phyloP scores from a whole-genome alignment of 768 basidiomycete genomes.

The Phaeolepiota aurea region DNA sequence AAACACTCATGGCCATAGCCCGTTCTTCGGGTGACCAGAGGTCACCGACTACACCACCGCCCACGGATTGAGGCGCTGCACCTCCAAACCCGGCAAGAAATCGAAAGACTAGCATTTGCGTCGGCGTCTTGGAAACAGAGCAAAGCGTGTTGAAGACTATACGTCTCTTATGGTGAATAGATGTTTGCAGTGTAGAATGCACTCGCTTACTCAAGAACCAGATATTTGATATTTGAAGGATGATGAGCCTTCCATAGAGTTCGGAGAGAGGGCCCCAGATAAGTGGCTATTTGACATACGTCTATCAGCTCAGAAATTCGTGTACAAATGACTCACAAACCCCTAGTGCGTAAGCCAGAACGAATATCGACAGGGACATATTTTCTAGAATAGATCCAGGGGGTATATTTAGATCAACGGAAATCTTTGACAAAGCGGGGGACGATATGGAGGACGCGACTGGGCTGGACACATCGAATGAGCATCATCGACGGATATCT shows the following conservation, averaged over 20 bases:
- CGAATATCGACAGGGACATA: conserved; percentile 34
- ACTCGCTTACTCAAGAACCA: conserved; percentile 45
- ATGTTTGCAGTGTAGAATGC: not conserved
- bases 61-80: conserved; percentile 52
- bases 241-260: conserved; percentile 30
- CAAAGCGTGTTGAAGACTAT: conserved; percentile 40
- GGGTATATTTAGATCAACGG: conserved; percentile 16
- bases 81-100: conserved; percentile 61
- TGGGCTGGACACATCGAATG: conserved; percentile 11
- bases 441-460: conserved; percentile 24
- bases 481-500: not conserved
- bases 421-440: conserved; percentile 18
- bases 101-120: conserved; percentile 49
- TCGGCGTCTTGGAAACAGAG: conserved; percentile 40
- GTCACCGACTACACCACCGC: conserved; percentile 49
- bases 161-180: conserved; percentile 1
- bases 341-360: conserved; percentile 29
- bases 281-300: conserved; percentile 19
- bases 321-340: too few relatives aligned
- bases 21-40: conserved; percentile 44
- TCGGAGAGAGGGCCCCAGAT: conserved; percentile 31
- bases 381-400: conserved; percentile 24
- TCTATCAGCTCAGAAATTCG: too few relatives aligned
- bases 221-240: conserved; percentile 49
- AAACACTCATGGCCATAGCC: conserved; percentile 43